These are phyloP conservation scores for Teratosphaeria epicoccoides DNA, from an alignment of 2,329 filamentous ascomycete genomes.

Conservation along the genomic window DNA sequence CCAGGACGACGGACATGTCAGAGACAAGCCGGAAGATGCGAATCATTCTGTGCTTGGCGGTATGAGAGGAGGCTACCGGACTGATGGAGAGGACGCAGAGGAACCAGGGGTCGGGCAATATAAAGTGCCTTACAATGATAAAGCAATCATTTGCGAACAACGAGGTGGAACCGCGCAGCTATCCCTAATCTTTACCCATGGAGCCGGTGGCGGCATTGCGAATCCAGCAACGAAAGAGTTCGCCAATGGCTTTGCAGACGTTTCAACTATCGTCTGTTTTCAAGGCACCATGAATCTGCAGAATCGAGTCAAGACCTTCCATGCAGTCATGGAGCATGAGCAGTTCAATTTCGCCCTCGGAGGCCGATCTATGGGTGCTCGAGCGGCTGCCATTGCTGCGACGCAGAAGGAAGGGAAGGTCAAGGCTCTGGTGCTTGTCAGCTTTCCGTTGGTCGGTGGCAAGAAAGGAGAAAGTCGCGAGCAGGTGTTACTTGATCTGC, in stretches of 20 bases:
- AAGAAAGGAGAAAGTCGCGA: conserved; percentile 26
- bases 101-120: conserved; percentile 3
- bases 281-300: conserved; percentile 33
- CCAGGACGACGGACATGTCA: background rate
- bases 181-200: conserved; percentile 34
- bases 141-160: conserved; percentile 11
- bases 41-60: background rate
- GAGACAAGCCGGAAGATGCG: background rate
- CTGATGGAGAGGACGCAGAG: background rate
- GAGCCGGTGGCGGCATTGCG: conserved; percentile 33
- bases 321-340: conserved; percentile 24
- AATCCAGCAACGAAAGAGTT: conserved; percentile 31
- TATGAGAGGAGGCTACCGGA: background rate
- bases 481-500: conserved; percentile 29
- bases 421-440: conserved; percentile 28
- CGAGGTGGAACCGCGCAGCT: conserved; percentile 3
- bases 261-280: conserved; percentile 24
- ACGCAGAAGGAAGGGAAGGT: conserved; percentile 11
- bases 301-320: conserved; percentile 29
- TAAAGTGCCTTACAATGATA: conserved; percentile 12
- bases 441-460: conserved; percentile 31
- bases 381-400: conserved; percentile 32
- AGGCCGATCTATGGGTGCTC: conserved; percentile 35
- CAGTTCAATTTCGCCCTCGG: conserved; percentile 21
- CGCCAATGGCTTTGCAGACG: conserved; percentile 26